A percentile compares a stretch with the other conserved stretches of the same genome.
Conservation (phyloP, 2,329 filamentous ascomycete species). For the Sarocladiaceae sp. region DNA sequence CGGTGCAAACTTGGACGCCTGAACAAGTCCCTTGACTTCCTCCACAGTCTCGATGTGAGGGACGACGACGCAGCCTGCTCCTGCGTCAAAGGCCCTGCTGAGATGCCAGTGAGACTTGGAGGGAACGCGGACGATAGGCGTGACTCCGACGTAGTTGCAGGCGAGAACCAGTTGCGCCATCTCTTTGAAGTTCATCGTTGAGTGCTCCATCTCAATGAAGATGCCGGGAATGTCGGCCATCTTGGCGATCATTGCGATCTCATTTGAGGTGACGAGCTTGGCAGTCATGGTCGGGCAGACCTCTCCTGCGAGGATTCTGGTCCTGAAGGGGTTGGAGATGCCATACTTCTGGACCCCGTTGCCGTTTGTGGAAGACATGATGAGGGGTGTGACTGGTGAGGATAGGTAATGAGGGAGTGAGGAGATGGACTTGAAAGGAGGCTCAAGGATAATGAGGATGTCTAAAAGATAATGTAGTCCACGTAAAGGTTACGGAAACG, state of each 20-base stretch:
- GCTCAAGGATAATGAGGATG: too few species aligned
- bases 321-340: slow-evolving; percentile 8
- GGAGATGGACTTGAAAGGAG: too few species aligned
- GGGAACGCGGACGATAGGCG: slow-evolving; percentile 34
- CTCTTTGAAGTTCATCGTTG: slow-evolving; percentile 27
- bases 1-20: slow-evolving; percentile 30
- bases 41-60: slow-evolving; percentile 32
- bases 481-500: too few species aligned
- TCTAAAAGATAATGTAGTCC: too few species aligned
- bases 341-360: not conserved
- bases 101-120: slow-evolving; percentile 32
- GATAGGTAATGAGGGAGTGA: too few species aligned
- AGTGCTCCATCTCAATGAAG: slow-evolving; percentile 40
- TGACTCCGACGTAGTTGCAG: slow-evolving; percentile 29
- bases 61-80: slow-evolving; percentile 33
- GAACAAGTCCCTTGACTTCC: slow-evolving; percentile 29
- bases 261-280: slow-evolving; percentile 27
- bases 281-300: slow-evolving; percentile 9
- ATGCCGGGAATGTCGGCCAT: slow-evolving; percentile 34
- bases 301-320: not conserved
- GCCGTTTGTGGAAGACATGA: not conserved
- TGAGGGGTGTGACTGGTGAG: not conserved
- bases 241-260: slow-evolving; percentile 31
- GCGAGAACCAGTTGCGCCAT: slow-evolving; percentile 31
- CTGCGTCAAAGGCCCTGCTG: slow-evolving; percentile 31